Evolutionary conservation across 2,329 filamentous ascomycete genomes (phyloP).

Genomic region (Neurospora sp.): DNA sequence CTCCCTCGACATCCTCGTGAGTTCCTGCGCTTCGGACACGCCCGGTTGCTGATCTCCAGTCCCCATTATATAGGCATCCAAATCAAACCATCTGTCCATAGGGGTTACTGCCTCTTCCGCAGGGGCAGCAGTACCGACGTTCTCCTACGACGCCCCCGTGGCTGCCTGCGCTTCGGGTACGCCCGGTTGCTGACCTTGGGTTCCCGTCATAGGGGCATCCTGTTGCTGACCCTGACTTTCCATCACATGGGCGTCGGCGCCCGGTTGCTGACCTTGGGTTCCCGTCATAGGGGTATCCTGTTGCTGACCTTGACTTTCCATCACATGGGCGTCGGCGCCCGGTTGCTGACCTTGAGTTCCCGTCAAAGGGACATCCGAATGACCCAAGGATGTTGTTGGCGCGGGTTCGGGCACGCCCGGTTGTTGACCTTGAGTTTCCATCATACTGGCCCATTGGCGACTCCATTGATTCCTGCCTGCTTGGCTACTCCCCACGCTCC

Average conservation of each 20-base stretch:
- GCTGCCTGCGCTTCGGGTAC: not conserved
- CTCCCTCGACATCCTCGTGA: too few relatives aligned
- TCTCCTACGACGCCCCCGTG: not conserved
- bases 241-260: not conserved
- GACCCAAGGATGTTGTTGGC: not conserved
- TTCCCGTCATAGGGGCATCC: not conserved
- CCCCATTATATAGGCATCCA: too few relatives aligned
- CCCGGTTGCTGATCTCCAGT: not conserved
- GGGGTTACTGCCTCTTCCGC: not conserved
- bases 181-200: not conserved
- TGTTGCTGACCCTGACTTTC: not conserved
- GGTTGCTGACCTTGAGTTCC: not conserved
- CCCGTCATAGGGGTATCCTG: not conserved
- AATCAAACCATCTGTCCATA: not conserved
- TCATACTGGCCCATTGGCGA: not conserved
- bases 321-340: too few relatives aligned
- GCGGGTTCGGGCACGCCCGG: not conserved
- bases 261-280: not conserved
- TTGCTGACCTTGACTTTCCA: not conserved
- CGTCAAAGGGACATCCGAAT: not conserved
- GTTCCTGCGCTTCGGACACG: not conserved
- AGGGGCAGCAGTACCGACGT: not conserved
- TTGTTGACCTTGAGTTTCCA: not conserved
- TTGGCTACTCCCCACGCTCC: too few relatives aligned
- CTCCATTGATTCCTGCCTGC: too few relatives aligned